phyloP scores from a whole-genome alignment of 169 alveolate species.

The Plasmodium vivax region DNA sequence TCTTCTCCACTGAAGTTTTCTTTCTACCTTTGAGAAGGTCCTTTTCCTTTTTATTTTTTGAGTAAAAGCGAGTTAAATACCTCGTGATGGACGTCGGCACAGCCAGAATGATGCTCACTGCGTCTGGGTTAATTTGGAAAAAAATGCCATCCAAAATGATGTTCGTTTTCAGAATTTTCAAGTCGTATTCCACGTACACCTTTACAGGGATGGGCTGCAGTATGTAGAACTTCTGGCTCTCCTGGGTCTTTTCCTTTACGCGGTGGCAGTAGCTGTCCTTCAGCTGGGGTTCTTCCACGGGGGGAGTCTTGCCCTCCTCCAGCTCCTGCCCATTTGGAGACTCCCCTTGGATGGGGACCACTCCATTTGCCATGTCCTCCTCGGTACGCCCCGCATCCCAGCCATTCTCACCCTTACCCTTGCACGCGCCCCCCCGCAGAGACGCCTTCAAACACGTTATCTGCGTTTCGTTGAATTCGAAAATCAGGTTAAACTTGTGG shows the following conservation, averaged over 20 bases:
- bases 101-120: slow-evolving; percentile 82
- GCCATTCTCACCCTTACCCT: background rate
- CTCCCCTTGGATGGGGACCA: background rate
- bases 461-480: slow-evolving; percentile 89
- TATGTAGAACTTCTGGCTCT: slow-evolving; percentile 42
- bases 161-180: slow-evolving; percentile 50
- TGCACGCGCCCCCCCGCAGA: background rate
- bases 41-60: slow-evolving; percentile 41
- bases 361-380: background rate
- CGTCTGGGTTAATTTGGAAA: slow-evolving; percentile 86
- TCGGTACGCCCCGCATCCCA: background rate
- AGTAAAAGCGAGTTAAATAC: slow-evolving; percentile 71
- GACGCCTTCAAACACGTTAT: slow-evolving; percentile 76
- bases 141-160: slow-evolving; percentile 85
- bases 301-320: background rate
- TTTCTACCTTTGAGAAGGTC: slow-evolving; percentile 12
- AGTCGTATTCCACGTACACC: slow-evolving; percentile 60
- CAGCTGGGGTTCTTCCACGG: background rate
- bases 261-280: slow-evolving; percentile 33
- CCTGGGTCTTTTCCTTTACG: slow-evolving; percentile 45
- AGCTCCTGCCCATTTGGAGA: background rate
- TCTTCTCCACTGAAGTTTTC: slow-evolving; percentile 27
- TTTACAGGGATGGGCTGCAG: slow-evolving; percentile 76
- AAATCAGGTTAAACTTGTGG: slow-evolving; percentile 79
- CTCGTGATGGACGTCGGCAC: slow-evolving; percentile 84